These are phyloP conservation scores for Ceratocystis colombiana DNA, from an alignment of 2,329 filamentous ascomycete genomes.

Conservation along the genomic window DNA sequence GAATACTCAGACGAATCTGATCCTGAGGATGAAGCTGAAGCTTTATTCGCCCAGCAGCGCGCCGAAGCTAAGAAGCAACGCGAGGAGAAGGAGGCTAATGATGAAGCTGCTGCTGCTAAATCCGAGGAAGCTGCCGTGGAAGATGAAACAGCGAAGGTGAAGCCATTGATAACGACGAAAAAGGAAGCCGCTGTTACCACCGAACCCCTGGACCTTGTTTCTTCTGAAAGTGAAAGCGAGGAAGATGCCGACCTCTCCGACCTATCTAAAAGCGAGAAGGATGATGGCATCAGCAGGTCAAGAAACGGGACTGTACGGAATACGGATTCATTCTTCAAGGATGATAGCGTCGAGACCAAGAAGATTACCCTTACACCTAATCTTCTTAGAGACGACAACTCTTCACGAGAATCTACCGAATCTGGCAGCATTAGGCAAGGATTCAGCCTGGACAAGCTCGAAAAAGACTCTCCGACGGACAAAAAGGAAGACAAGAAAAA, in stretches of 20 bases:
- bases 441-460: conserved; percentile 62
- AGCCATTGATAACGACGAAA: conserved; percentile 36
- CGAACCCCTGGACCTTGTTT: not conserved
- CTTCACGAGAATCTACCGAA: conserved; percentile 44
- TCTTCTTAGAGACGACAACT: conserved; percentile 69
- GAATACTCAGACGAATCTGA: conserved; percentile 70
- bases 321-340: conserved; percentile 95
- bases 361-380: conserved; percentile 96
- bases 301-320: conserved; percentile 81
- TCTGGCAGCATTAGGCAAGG: conserved; percentile 45
- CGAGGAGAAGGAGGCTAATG: conserved; percentile 27
- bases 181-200: conserved; percentile 34
- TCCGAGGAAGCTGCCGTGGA: conserved; percentile 31
- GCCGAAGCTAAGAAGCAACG: conserved; percentile 31
- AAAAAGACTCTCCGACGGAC: conserved; percentile 48
- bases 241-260: conserved; percentile 10
- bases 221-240: conserved; percentile 9
- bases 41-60: conserved; percentile 34
- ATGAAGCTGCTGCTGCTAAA: conserved; percentile 10
- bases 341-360: conserved; percentile 87
- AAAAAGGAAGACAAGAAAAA: conserved; percentile 63
- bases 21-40: conserved; percentile 44
- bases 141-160: conserved; percentile 47
- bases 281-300: conserved; percentile 50
- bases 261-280: conserved; percentile 4